Percentiles rank a stretch among this genome's conserved stretches.
Evolutionary conservation across 495 filamentous ascomycete species (phyloP).

Genomic region (Cercophora samala): DNA sequence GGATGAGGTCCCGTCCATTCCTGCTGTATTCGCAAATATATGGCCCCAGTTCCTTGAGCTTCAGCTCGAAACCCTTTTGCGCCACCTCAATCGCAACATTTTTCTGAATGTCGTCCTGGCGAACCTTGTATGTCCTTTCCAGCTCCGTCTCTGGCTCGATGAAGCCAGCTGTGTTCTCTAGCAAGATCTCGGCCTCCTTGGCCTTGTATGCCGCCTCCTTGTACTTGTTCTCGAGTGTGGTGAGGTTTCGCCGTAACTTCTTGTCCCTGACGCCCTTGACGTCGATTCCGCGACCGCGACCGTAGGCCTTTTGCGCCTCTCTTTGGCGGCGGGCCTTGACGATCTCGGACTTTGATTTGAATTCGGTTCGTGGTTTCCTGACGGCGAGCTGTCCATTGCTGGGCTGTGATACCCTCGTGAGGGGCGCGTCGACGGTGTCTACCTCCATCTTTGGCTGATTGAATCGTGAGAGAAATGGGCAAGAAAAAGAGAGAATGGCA

Average conservation of each 20-base stretch:
- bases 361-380: conserved; percentile 43
- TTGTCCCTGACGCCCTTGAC: conserved; percentile 66
- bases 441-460: conserved; percentile 20
- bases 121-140: conserved; percentile 86
- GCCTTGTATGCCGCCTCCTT: conserved; percentile 74
- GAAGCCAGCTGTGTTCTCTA: conserved; percentile 83
- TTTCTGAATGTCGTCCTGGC: conserved; percentile 77
- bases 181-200: conserved; percentile 91
- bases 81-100: conserved; percentile 77
- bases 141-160: conserved; percentile 84
- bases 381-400: conserved; percentile 47
- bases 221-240: conserved; percentile 73
- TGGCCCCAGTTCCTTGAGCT: conserved; percentile 75
- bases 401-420: conserved; percentile 23
- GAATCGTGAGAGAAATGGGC: neutral
- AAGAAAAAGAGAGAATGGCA: neutral
- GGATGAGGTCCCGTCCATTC: conserved; percentile 78
- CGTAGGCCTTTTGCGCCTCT: conserved; percentile 76
- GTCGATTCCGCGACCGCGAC: conserved; percentile 70
- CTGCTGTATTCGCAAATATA: conserved; percentile 84
- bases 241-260: conserved; percentile 80
- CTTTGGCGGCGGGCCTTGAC: conserved; percentile 44
- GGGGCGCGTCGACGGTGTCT: conserved; percentile 22
- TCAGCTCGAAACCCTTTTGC: conserved; percentile 89
- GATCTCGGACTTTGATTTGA: conserved; percentile 41